These are phyloP conservation scores for Oryza brachyantha DNA, from an alignment of 176 grass and related monocot species.

Conservation along the genomic window DNA sequence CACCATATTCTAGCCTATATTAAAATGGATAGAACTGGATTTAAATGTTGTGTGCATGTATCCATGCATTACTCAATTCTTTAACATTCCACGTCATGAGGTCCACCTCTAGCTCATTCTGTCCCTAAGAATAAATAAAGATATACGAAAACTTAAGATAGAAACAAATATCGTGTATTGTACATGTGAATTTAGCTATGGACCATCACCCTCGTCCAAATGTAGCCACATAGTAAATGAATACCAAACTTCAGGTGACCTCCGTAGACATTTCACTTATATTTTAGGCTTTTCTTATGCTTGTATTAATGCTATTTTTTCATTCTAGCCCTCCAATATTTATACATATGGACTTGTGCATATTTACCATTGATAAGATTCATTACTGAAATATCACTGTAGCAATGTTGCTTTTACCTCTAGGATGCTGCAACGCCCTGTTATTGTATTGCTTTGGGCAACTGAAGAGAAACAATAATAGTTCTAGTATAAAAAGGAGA, in stretches of 20 bases:
- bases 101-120: background rate
- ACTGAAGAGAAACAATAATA: background rate
- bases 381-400: background rate
- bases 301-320: background rate
- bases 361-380: background rate
- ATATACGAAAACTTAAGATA: background rate
- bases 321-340: background rate
- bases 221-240: background rate
- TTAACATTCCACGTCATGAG: background rate
- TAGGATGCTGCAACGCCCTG: too few relatives aligned
- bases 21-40: constrained; percentile 11
- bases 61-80: background rate
- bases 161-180: background rate
- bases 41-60: background rate
- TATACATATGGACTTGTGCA: background rate
- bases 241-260: background rate
- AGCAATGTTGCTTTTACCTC: background rate
- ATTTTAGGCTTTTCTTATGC: background rate
- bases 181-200: background rate
- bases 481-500: too few relatives aligned
- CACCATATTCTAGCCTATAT: background rate
- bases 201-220: background rate
- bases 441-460: background rate
- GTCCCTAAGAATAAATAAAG: background rate
- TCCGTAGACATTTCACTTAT: background rate